These are phyloP conservation scores for Entomophthora muscae DNA, from an alignment of 371 early-diverging fungal genomes.

Conservation along the genomic window DNA sequence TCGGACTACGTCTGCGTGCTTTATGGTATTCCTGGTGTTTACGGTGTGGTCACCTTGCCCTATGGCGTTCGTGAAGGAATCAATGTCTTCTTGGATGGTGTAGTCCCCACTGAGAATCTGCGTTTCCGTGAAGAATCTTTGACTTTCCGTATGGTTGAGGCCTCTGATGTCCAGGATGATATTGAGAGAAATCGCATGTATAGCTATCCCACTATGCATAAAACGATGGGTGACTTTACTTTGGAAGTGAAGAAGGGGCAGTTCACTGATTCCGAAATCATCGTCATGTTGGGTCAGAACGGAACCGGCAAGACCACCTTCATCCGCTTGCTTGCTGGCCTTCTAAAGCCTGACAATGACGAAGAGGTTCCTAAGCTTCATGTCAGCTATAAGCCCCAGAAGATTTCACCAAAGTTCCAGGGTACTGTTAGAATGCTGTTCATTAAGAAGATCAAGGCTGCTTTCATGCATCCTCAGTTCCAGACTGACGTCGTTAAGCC, in stretches of 20 bases:
- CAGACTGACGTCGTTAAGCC: conserved; percentile 97
- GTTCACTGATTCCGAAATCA: conserved; percentile 96
- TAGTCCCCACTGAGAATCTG: conserved; percentile 98
- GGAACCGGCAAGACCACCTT: conserved; percentile 99
- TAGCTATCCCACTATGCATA: conserved; percentile 78
- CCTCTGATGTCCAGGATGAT: conserved; percentile 50
- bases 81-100: conserved; percentile 99
- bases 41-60: conserved; percentile 98
- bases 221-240: conserved; percentile 68
- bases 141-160: conserved; percentile 89
- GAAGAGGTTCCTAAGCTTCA: conserved; percentile 66
- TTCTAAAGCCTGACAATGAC: conserved; percentile 66
- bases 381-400: conserved; percentile 98
- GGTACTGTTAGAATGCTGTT: conserved; percentile 95
- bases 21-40: conserved; percentile 96
- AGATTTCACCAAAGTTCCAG: conserved; percentile 92
- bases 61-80: conserved; percentile 98
- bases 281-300: conserved; percentile 99
- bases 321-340: conserved; percentile 91
- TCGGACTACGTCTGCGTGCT: conserved; percentile 98
- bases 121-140: conserved; percentile 97
- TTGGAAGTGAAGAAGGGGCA: conserved; percentile 69
- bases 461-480: conserved; percentile 93
- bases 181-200: conserved; percentile 41
- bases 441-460: conserved; percentile 78